Evolutionary conservation across 73 alveolate genomes (phyloP).

Genomic region (Effrenium voratum): DNA sequence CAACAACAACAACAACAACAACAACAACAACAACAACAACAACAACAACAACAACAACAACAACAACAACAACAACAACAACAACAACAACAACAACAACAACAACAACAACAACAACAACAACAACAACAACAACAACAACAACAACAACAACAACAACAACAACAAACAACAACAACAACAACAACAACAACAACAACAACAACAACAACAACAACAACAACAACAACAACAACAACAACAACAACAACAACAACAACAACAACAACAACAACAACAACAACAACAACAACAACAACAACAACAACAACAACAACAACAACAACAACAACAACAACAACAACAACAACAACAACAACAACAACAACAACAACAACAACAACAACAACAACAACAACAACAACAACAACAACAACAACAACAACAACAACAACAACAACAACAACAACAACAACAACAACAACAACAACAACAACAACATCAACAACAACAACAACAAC

Average conservation of each 20-base stretch:
- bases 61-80: too few relatives aligned
- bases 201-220: conserved; percentile 35
- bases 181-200: conserved; percentile 37
- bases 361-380: conserved; percentile 37
- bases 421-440: conserved; percentile 37
- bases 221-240: conserved; percentile 37
- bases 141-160: neutral
- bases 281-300: conserved; percentile 37
- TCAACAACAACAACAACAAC: conserved; percentile 32
- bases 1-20: too few relatives aligned
- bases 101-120: neutral
- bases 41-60: too few relatives aligned
- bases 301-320: conserved; percentile 37
- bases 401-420: conserved; percentile 37
- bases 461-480: conserved; percentile 37
- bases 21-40: too few relatives aligned
- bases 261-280: conserved; percentile 35
- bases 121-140: conserved; percentile 5
- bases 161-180: conserved; percentile 35
- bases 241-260: conserved; percentile 37
- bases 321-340: conserved; percentile 35
- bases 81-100: too few relatives aligned
- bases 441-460: conserved; percentile 35
- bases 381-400: conserved; percentile 35
- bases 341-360: conserved; percentile 37